Conservation (phyloP, 2,329 filamentous ascomycete genomes). For the Alternaria brassicae region DNA sequence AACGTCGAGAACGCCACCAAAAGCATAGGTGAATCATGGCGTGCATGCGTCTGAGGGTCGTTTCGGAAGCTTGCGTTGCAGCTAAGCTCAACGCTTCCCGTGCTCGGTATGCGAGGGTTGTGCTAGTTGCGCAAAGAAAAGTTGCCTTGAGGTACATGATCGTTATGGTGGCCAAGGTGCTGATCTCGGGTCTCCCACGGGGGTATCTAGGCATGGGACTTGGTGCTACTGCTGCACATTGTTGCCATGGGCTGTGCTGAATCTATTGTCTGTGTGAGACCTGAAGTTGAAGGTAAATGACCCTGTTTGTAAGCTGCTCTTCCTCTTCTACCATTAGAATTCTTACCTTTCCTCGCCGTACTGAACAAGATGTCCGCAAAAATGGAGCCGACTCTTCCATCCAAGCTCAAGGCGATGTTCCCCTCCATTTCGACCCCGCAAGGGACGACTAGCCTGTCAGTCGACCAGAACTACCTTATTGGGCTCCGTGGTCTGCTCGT, state of each 20-base stretch:
- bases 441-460: slow-evolving; percentile 14
- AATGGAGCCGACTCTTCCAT: slow-evolving; percentile 30
- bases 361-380: slow-evolving; percentile 10
- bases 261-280: slow-evolving; percentile 1
- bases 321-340: slow-evolving; percentile 5
- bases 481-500: slow-evolving; percentile 56
- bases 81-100: slow-evolving; percentile 7
- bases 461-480: slow-evolving; percentile 49
- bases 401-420: slow-evolving; percentile 22
- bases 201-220: slow-evolving; percentile 5
- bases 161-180: slow-evolving; percentile 15
- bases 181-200: slow-evolving; percentile 33
- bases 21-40: not conserved
- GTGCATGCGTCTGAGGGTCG: slow-evolving; percentile 1
- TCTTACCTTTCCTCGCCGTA: not conserved
- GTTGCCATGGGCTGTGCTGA: slow-evolving; percentile 5
- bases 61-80: not conserved
- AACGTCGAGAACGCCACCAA: slow-evolving; percentile 5
- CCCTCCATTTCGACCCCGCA: slow-evolving; percentile 18
- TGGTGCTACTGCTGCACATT: slow-evolving; percentile 5
- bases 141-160: slow-evolving; percentile 1
- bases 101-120: not conserved
- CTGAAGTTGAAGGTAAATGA: not conserved
- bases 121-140: slow-evolving; percentile 5
- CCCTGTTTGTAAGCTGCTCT: slow-evolving; percentile 1